Conservation (phyloP, 768 basidiomycete genomes). For the Amyloporia xantha region DNA sequence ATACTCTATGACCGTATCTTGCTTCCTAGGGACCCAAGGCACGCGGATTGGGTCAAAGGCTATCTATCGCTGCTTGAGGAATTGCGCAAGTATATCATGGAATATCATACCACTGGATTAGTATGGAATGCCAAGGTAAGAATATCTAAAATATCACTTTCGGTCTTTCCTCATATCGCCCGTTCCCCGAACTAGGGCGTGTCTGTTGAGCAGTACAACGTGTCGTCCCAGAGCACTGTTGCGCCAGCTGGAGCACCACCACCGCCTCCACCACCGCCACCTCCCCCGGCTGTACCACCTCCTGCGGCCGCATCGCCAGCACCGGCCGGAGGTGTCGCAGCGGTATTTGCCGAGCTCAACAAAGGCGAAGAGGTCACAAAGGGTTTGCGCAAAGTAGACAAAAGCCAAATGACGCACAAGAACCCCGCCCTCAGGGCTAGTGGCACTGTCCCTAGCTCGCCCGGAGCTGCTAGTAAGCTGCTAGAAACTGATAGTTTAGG, state of each 20-base stretch:
- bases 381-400: constrained; percentile 87
- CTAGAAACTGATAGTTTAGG: not conserved
- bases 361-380: constrained; percentile 87
- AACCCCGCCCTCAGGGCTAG: constrained; percentile 76
- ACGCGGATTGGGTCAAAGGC: constrained; percentile 81
- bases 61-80: constrained; percentile 70
- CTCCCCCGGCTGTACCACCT: constrained; percentile 21
- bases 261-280: constrained; percentile 13
- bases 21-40: constrained; percentile 67
- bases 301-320: constrained; percentile 25
- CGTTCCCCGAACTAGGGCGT: too few relatives aligned
- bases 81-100: constrained; percentile 74
- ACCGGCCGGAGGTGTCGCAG: constrained; percentile 51
- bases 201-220: constrained; percentile 46
- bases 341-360: constrained; percentile 89
- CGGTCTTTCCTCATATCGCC: too few relatives aligned
- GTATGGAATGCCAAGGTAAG: constrained; percentile 82
- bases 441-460: constrained; percentile 40
- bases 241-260: constrained; percentile 33
- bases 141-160: too few relatives aligned
- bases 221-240: constrained; percentile 26
- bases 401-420: constrained; percentile 98
- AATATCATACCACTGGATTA: constrained; percentile 82
- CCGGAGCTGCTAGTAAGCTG: constrained; percentile 12
- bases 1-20: constrained; percentile 2